Evolutionary conservation across 176 grass and related monocot species (phyloP), one percentile per base, ranked within the genome.

Genomic region (Raddia guianensis): DNA sequence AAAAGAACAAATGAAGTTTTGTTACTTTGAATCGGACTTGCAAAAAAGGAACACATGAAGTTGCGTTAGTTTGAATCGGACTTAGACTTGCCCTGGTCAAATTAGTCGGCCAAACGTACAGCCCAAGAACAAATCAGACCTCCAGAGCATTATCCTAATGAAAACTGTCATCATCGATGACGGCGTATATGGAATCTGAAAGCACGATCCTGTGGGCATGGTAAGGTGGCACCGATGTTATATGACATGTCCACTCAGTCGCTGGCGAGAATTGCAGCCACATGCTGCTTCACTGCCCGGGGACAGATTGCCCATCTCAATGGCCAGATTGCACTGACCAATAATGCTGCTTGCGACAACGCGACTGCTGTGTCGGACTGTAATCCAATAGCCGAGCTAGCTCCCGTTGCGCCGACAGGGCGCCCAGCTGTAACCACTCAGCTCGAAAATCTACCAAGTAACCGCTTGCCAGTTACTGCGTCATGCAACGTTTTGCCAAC

Each of bases 331-430:
- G 73, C 67, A 61, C 54, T 69, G 13, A 43, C 61, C 19, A 59
- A 57, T 76, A 69, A 33, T 42, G 73, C 65, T 40, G 37, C 37
- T 40, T 20, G 16, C 52, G 16, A 40, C 15, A 45, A 9, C 6
- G 3, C 19, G 6, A 20, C 53, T 58, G 75, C 42, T 35, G 44
- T 81, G 67, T 59, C 48, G 43, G 52, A 66, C 49, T 19, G 62
- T 69, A 42, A 56, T 12, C 27, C 60, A 40, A 13, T 37, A 64
- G 32, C 20, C 57, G 58, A 83, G 12, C 61, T 74, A 68, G 75
- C 69, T 62, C 76, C 81, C 82, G 46, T 70, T 40, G 16, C 75
- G 47, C 76, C 62, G 69, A 69, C 75, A 88, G 63, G 45, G 16
- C 4, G 20, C 46, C 11, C 1, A 52, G 44, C 60, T 84, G 21